Evolutionary conservation across 2,329 filamentous ascomycete genomes (phyloP), one percentile per base, ranked within the genome.

Genomic region (Stemphylium beticola): DNA sequence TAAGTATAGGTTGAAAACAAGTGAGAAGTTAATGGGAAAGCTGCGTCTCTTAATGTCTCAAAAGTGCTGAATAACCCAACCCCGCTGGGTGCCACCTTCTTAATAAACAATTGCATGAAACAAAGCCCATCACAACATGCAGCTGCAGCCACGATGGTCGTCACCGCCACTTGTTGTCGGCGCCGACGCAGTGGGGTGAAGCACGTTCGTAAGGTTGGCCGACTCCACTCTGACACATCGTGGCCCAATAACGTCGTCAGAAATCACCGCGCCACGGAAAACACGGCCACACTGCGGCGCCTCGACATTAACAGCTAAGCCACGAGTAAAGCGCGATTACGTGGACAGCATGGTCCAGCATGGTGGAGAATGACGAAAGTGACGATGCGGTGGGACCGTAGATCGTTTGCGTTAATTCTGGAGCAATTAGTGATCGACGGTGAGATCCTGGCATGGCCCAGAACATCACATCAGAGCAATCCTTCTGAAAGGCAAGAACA

Each of bases 141-240:
- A 41, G 18, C 37, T 29, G 26, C 45, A 53, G 51, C 51, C 45
- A 53, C 39, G 49, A 8, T 24, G 18, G 38, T 43, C 45, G 45
- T 53, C 51, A 53, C 51, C 51, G 51, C 51, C 51, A 53, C 51
- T 43, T 32, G 29, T 47, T 20, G 18, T 18, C 31, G 34, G 18
- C 22, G 22, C 48, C 24, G 38, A 31, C 14, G 32, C 12, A 22
- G 20, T 46, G 37, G 43, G 49, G 49, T 15, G 31, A 36, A 18
- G n/a, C 26, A 29, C 26, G 26, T 29, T 29, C 26, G 26, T 11
- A 29, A 10, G 26, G 42, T 47, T 47, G 42, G 49, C 49, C 49
- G 42, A 47, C 36, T 36, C 42, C 42, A 48, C 49, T 15, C 15
- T 15, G 24, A 18, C 22, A n/a, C 17, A 24, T 37, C 20, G 33